Percentiles rank a stretch among this genome's conserved stretches.
Conservation (phyloP, 371 early-diverging fungal species). For the Rhizopus sp. region DNA sequence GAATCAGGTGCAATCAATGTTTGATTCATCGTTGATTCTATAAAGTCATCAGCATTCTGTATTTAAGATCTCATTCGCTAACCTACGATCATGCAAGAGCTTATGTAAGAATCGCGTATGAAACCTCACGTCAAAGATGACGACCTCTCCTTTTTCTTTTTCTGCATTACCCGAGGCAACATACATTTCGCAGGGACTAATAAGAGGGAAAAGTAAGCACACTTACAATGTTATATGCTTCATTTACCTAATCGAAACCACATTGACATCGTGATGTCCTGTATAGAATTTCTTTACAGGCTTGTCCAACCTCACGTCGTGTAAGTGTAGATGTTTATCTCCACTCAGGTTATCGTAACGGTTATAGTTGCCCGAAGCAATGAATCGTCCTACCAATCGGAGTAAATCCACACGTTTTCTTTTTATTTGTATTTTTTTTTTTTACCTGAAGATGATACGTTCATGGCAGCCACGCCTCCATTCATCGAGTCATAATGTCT, state of each 20-base stretch:
- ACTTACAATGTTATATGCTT: background rate
- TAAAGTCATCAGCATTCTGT: background rate
- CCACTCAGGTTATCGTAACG: conserved; percentile 29
- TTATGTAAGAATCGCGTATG: conserved; percentile 20
- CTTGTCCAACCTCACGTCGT: conserved; percentile 22
- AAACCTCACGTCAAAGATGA: conserved; percentile 37
- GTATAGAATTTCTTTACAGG: conserved; percentile 25
- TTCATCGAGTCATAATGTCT: conserved; percentile 25
- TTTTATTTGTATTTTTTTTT: background rate
- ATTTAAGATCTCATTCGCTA: conserved; percentile 5
- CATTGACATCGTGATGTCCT: conserved; percentile 42
- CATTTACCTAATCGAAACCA: conserved; percentile 38
- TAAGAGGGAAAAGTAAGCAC: background rate
- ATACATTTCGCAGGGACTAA: conserved; percentile 41
- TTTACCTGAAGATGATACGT: conserved; percentile 27
- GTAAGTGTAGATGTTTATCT: conserved; percentile 35
- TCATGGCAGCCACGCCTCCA: conserved; percentile 33
- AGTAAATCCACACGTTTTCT: background rate
- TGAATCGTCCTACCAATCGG: conserved; percentile 14
- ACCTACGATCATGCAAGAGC: conserved; percentile 36
- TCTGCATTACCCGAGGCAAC: conserved; percentile 40
- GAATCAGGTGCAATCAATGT: conserved; percentile 29
- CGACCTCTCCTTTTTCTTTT: conserved; percentile 34
- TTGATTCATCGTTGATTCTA: conserved; percentile 13
- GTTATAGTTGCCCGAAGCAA: conserved; percentile 39